These are phyloP conservation scores for Podospora appendiculata DNA, from an alignment of 495 filamentous ascomycete genomes.

Conservation along the genomic window DNA sequence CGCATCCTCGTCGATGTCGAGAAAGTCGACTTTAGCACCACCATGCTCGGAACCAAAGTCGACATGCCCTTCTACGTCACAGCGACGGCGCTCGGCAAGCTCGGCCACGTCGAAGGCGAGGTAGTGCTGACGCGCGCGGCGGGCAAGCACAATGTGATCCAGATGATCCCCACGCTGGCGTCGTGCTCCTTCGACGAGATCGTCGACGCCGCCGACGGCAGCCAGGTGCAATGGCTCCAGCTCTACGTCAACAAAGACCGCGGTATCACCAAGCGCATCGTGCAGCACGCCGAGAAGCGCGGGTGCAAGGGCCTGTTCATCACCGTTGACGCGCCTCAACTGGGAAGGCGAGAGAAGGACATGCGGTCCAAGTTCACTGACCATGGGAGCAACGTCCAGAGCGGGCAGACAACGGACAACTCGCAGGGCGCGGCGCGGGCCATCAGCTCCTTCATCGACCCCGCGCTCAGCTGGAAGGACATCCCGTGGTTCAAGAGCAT, in stretches of 20 bases:
- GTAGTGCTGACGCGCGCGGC: conserved; percentile 82
- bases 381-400: conserved; percentile 75
- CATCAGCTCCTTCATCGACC: conserved; percentile 96
- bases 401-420: conserved; percentile 63
- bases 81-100: conserved; percentile 85
- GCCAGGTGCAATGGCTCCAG: conserved; percentile 94
- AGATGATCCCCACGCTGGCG: conserved; percentile 98
- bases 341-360: conserved; percentile 88
- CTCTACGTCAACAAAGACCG: conserved; percentile 98
- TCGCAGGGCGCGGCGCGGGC: conserved; percentile 83
- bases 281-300: conserved; percentile 82
- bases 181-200: conserved; percentile 98
- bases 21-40: conserved; percentile 75
- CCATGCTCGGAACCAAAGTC: conserved; percentile 81
- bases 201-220: conserved; percentile 68
- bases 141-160: conserved; percentile 75
- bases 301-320: conserved; percentile 97
- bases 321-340: conserved; percentile 94
- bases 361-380: conserved; percentile 94
- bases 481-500: conserved; percentile 90
- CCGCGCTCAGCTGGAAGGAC: conserved; percentile 81
- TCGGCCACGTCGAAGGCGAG: conserved; percentile 83
- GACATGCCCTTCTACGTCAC: conserved; percentile 88
- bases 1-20: conserved; percentile 79
- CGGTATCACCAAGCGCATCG: conserved; percentile 79